These are phyloP conservation scores for Candida dubliniensis DNA, from an alignment of 1,139 yeast species.

Conservation along the genomic window DNA sequence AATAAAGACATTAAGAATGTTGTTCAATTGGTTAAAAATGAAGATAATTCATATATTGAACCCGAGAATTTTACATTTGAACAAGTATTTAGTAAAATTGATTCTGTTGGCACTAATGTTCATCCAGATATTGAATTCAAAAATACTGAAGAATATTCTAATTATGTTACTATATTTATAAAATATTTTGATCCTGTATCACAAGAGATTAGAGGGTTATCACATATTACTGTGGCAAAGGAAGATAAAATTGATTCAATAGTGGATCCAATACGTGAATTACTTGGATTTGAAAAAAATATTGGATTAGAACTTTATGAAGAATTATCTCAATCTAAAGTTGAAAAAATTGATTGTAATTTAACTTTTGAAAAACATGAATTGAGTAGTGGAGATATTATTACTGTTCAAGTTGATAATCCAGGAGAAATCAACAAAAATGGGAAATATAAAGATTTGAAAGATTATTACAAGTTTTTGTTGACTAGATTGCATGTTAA, in stretches of 20 bases:
- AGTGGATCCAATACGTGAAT: conserved; percentile 39
- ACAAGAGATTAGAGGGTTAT: conserved; percentile 60
- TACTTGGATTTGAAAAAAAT: conserved; percentile 46
- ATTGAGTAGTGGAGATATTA: conserved; percentile 75
- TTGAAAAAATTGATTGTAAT: conserved; percentile 48
- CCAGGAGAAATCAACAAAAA: conserved; percentile 21
- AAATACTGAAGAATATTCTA: conserved; percentile 28
- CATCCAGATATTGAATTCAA: conserved; percentile 15
- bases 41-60: conserved; percentile 8
- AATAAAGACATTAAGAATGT: conserved; percentile 34
- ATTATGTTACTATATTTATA: conserved; percentile 55
- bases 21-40: conserved; percentile 9
- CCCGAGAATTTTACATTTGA: conserved; percentile 30
- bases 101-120: conserved; percentile 12
- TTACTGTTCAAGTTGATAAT: conserved; percentile 52
- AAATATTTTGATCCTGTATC: conserved; percentile 65
- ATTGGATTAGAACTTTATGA: conserved; percentile 54
- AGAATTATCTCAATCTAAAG: conserved; percentile 66
- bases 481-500: conserved; percentile 64
- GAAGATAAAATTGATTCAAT: conserved; percentile 48
- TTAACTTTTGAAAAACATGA: conserved; percentile 63
- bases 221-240: conserved; percentile 59
- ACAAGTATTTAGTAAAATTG: conserved; percentile 20
- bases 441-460: conserved; percentile 31
- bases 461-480: conserved; percentile 62